These are phyloP conservation scores for Talaromyces ruber DNA, from an alignment of 495 filamentous ascomycete genomes.

Conservation along the genomic window DNA sequence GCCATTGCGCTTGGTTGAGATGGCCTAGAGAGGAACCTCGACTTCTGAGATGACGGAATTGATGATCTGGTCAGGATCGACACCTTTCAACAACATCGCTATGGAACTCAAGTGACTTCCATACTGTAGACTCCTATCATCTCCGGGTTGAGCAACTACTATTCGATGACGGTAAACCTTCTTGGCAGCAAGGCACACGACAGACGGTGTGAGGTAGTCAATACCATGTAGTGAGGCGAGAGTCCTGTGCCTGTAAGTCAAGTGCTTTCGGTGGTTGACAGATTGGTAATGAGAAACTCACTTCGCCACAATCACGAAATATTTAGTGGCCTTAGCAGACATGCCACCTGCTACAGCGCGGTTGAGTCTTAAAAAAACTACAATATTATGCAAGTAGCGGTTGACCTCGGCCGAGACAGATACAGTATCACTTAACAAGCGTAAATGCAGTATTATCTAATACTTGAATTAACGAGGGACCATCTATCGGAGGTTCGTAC, in stretches of 20 bases:
- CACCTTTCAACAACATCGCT: conserved; percentile 50
- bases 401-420: conserved; percentile 55
- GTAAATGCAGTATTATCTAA: conserved; percentile 16
- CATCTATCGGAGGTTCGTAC: background rate
- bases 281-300: conserved; percentile 21
- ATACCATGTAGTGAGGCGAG: conserved; percentile 80
- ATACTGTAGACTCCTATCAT: conserved; percentile 87
- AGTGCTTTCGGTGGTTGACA: background rate
- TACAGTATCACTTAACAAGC: conserved; percentile 26
- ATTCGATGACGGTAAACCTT: conserved; percentile 89
- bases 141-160: conserved; percentile 52
- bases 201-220: conserved; percentile 72
- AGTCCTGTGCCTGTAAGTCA: conserved; percentile 15
- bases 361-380: conserved; percentile 77
- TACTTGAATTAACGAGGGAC: background rate
- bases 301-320: conserved; percentile 59
- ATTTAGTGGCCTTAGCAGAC: conserved; percentile 65
- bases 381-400: conserved; percentile 76
- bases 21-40: conserved; percentile 54
- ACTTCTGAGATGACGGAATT: conserved; percentile 71
- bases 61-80: conserved; percentile 69
- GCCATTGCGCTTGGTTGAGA: background rate
- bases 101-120: conserved; percentile 72
- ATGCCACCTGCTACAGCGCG: conserved; percentile 73
- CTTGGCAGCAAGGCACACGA: conserved; percentile 72